These are phyloP conservation scores for Asparagopsis taxiformis DNA, from an alignment of 31 red algal genomes.

Conservation along the genomic window DNA sequence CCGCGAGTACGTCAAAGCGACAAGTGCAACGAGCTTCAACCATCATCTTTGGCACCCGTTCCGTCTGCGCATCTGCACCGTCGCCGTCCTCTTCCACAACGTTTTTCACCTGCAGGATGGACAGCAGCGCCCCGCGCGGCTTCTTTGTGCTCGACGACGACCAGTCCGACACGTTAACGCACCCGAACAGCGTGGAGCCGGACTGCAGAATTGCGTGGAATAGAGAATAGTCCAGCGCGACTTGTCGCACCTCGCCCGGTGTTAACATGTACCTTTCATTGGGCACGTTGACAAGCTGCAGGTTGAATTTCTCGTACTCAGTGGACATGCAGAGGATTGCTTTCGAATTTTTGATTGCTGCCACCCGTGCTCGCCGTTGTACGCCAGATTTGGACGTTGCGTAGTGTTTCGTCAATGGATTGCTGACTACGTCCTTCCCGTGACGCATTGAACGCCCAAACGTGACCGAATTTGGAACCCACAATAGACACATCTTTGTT, in stretches of 20 bases:
- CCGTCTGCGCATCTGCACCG: background rate
- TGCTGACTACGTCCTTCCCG: background rate
- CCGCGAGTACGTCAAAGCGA: constrained; percentile 11
- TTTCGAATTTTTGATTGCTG: background rate
- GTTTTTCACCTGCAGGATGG: constrained; percentile 27
- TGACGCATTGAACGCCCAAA: background rate
- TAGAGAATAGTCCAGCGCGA: constrained; percentile 42
- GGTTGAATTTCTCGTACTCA: background rate
- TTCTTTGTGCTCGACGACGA: background rate
- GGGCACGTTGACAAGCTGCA: constrained; percentile 23
- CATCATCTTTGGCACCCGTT: constrained; percentile 1
- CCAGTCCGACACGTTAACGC: constrained; percentile 26
- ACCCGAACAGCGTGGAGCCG: constrained; percentile 43
- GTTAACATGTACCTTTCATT: constrained; percentile 45
- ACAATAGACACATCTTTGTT: background rate
- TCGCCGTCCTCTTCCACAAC: background rate
- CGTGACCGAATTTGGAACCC: background rate
- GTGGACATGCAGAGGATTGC: background rate
- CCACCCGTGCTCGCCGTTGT: background rate
- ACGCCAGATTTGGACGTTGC: background rate
- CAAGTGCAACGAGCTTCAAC: constrained; percentile 23
- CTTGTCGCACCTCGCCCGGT: constrained; percentile 50
- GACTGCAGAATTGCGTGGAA: constrained; percentile 50
- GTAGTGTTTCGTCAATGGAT: background rate
- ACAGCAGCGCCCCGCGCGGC: constrained; percentile 22